These are phyloP conservation scores for Kingdonia uniflora DNA, from an alignment of 164 flowering plant species.

Conservation along the genomic window DNA sequence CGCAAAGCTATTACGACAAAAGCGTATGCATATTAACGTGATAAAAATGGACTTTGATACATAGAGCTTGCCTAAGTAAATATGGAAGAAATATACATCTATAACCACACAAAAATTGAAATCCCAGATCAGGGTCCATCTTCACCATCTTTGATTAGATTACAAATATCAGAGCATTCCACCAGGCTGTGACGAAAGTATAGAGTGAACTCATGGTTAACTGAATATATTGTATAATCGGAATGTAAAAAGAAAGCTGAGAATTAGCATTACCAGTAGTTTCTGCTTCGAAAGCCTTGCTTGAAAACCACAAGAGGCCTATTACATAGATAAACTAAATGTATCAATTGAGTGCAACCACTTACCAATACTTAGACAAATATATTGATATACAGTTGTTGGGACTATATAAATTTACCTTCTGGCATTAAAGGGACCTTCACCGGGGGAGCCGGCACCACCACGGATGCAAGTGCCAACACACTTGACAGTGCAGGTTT, in stretches of 20 bases:
- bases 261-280: constrained; percentile 46
- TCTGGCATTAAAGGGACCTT: constrained; percentile 72
- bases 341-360: not conserved
- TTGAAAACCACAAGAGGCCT: constrained; percentile 89
- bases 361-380: too few species aligned
- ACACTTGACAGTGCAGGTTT: constrained; percentile 70
- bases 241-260: not conserved
- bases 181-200: constrained; percentile 43
- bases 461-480: constrained; percentile 79
- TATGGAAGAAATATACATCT: too few species aligned
- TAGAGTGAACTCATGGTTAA: not conserved
- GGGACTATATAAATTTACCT: constrained; percentile 26
- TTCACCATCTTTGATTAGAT: constrained; percentile 71
- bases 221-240: not conserved
- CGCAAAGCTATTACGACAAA: too few species aligned
- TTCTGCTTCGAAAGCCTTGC: constrained; percentile 66
- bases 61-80: too few species aligned
- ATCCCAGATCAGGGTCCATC: constrained; percentile 41
- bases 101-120: not conserved
- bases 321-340: constrained; percentile 9
- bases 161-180: constrained; percentile 90
- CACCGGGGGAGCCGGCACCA: constrained; percentile 83
- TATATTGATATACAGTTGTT: too few species aligned
- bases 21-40: too few species aligned
- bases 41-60: too few species aligned